Percentiles rank a stretch among this genome's conserved stretches.
Evolutionary conservation across 768 basidiomycete genomes (phyloP).

Genomic region (Mycena floridula): DNA sequence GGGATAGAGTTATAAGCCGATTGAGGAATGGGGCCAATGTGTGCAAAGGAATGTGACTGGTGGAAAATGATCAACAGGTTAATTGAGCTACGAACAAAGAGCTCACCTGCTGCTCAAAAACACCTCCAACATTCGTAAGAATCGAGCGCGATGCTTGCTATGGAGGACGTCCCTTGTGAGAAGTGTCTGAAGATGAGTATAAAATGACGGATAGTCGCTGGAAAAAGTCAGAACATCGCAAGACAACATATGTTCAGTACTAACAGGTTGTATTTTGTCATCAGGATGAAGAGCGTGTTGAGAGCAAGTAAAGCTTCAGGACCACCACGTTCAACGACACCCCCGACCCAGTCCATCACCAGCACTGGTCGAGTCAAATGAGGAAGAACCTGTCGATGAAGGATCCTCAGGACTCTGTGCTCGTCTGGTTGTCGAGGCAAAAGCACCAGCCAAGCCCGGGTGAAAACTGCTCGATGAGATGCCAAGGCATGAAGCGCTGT

Average conservation of each 20-base stretch:
- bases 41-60: conserved; percentile 76
- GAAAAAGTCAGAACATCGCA: conserved; percentile 2
- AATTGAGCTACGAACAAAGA: conserved; percentile 63
- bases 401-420: conserved; percentile 60
- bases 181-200: conserved; percentile 85
- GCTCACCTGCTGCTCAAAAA: too few species aligned
- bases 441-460: conserved; percentile 71
- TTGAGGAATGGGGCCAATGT: conserved; percentile 96
- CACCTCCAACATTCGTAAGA: conserved; percentile 87
- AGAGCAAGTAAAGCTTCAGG: conserved; percentile 80
- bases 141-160: conserved; percentile 87
- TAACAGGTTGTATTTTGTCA: conserved; percentile 90
- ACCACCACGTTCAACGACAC: conserved; percentile 76
- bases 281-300: conserved; percentile 86
- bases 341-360: conserved; percentile 90
- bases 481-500: conserved; percentile 71
- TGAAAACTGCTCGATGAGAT: conserved; percentile 78
- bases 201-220: conserved; percentile 96
- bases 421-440: conserved; percentile 46
- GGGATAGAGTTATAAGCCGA: conserved; percentile 76
- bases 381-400: conserved; percentile 81
- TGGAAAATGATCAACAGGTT: conserved; percentile 1
- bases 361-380: conserved; percentile 72
- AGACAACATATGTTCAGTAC: conserved; percentile 22
- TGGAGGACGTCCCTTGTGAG: conserved; percentile 86